phyloP scores from a whole-genome alignment of 2,329 filamentous ascomycete species.

The Colletotrichum simmondsii region DNA sequence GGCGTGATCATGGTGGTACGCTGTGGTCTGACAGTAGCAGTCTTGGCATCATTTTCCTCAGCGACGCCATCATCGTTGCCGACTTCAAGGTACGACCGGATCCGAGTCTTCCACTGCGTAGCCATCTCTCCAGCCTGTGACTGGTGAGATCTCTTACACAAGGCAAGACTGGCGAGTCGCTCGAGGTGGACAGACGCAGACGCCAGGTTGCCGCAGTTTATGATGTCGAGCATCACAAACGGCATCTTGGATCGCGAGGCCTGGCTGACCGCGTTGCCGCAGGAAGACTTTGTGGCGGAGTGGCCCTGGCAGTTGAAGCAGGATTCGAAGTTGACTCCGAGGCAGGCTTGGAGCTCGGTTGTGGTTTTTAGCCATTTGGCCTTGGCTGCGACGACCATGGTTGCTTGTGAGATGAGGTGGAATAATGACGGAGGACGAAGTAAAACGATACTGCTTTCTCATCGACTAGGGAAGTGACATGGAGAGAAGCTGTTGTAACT shows the following conservation, averaged over 20 bases:
- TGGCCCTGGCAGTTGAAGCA: conserved; percentile 10
- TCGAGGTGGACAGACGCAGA: neutral
- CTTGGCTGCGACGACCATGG: neutral
- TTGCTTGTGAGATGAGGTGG: neutral
- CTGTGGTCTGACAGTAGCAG: neutral
- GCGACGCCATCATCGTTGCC: no score
- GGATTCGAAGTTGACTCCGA: neutral
- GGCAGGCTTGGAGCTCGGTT: conserved; percentile 4
- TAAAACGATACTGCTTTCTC: neutral
- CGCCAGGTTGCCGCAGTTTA: neutral
- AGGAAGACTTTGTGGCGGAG: conserved; percentile 7
- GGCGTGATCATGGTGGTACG: no score
- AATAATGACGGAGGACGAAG: neutral
- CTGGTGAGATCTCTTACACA: conserved; percentile 20
- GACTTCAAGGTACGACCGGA: neutral
- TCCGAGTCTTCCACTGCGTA: neutral
- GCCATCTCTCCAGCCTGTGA: conserved; percentile 1
- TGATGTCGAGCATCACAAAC: neutral
- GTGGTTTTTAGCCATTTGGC: neutral
- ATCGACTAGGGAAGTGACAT: neutral
- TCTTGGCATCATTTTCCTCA: neutral
- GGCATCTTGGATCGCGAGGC: neutral
- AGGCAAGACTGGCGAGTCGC: neutral
- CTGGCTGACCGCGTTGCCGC: conserved; percentile 1
- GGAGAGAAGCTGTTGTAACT: neutral